Evolutionary conservation across 2,329 filamentous ascomycete species (phyloP), one percentile per base, ranked within the genome.

Genomic region (Colletotrichum sp.): DNA sequence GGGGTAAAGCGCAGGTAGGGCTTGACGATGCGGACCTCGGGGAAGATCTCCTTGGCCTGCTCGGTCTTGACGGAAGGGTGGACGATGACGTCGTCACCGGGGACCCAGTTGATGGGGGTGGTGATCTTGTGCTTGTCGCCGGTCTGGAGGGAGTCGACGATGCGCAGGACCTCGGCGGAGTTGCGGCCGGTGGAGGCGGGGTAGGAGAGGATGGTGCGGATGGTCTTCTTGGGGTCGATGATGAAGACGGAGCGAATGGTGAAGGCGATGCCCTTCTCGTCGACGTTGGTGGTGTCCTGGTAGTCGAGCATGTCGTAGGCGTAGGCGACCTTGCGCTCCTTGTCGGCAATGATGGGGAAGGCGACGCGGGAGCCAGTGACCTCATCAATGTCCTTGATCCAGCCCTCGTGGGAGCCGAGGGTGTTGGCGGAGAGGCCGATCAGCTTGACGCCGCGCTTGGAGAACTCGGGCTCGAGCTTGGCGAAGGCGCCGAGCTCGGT

Each of bases 231-330:
- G 79, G 96, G 96, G 89, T 98, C 96, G 85, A 98, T 97, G 88
- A 98, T 90, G 90, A 98, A 98, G 84, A 98, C 96, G 81, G 94
- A 95, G 82, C 96, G 95, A 88, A 98, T 98, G 81, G 96, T 98
- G 88, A 98, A 96, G 72, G 96, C 95, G 81, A 96, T 94, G 80
- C 94, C 94, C 91, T 95, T 95, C 82, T 90, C 86, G 85, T 96
- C 94, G 74, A 96, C 93, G 87, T 96, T 96, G 88, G 93, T 94
- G 81, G 93, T 91, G 85, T 96, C 94, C 85, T 95, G 93, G 87
- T 94, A 91, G 88, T 96, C 94, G 82, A 96, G 89, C 94, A 96
- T 96, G 88, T 96, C 94, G 85, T 95, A 96, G 78, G 91, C 87
- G 82, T 91, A 93, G 76, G 94, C 93, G 77, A 96, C 91, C 87